phyloP scores from a whole-genome alignment of 225 moss, liverwort and hornwort genomes.

The Anthoceros angustus region DNA sequence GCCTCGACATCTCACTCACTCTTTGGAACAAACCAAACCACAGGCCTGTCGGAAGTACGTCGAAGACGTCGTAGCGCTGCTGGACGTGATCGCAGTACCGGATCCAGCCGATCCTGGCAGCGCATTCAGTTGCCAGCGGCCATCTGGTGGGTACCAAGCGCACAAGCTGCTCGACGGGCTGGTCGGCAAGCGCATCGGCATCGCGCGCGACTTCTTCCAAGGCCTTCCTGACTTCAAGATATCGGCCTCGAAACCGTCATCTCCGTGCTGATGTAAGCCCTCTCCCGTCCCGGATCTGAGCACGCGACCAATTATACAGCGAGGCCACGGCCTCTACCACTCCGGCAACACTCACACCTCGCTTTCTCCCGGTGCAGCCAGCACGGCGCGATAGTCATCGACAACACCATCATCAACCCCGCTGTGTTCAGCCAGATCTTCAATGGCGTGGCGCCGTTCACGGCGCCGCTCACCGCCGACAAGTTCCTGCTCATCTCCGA shows the following conservation, averaged over 20 bases:
- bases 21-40: too few species aligned
- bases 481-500: neutral
- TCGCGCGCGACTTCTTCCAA: constrained; percentile 1
- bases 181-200: constrained; percentile 4
- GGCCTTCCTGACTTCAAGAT: neutral
- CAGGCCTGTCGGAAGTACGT: constrained; percentile 2
- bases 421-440: neutral
- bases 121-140: neutral
- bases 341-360: neutral
- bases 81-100: neutral
- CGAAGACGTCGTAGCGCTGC: neutral
- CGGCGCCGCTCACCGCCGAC: neutral
- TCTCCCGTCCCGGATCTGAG: neutral
- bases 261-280: neutral
- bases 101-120: constrained; percentile 1
- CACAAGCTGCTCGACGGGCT: neutral
- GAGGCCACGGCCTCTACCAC: neutral
- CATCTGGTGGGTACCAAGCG: neutral
- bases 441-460: neutral
- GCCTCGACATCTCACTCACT: too few species aligned
- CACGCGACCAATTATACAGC: neutral
- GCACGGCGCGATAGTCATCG: neutral
- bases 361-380: neutral
- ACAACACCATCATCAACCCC: neutral
- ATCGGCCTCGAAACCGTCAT: neutral